Base-by-base conservation (phyloP, 768 basidiomycete genomes). In the Naematelia aurantialba region DNA sequence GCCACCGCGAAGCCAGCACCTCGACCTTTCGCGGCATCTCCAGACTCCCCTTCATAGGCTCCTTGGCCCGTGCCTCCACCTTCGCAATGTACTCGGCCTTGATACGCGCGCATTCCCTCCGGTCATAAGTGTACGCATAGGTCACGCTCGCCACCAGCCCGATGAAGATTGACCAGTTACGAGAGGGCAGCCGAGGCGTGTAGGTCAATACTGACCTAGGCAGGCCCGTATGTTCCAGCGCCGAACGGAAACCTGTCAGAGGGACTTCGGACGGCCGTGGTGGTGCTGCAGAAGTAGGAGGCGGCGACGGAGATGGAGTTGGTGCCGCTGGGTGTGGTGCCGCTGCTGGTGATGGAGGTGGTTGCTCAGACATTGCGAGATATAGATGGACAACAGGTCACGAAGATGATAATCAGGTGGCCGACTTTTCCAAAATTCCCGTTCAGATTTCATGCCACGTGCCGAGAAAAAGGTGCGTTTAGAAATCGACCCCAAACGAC, bases 81-180 rank as follows among this genome's bases (percentile, higher is more conserved):
- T 83, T 85, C 67, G 86, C 85, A 24, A 89, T 78, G 73, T 94
- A 97, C 52, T 84, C 82, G 69, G 86, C 81, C 51, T 86, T 85
- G 60, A 98, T 87, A 48, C 79, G 73, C 65, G 84, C 85, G 78
- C 90, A 92, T 79, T 91, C 81, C 60, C 81, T 79, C 27, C 93
- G 84, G 82, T 99, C 96, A 77, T 96, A 92, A 54, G 84, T 79
- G 79, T 91, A 96, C 55, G 83, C 81, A 22, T 87, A 88, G 2
- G 85, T 70, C 29, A 88, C 67, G 4, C 87, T 82, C 13, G 85
- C 85, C 3, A 89, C 86, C 66, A 91, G 78, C 26, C 85, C 81
- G 57, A 91, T 82, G 80, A 98, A 97, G 70, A 94, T 91, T 65
- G 90, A 84, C 91, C 91, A 93, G 69, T 96, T 96, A 61, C 90